A percentile compares a stretch with the other conserved stretches of the same genome.
These are phyloP conservation scores for Rhodosporidiobolus sp. DNA, from an alignment of 768 basidiomycete genomes.

Conservation along the genomic window DNA sequence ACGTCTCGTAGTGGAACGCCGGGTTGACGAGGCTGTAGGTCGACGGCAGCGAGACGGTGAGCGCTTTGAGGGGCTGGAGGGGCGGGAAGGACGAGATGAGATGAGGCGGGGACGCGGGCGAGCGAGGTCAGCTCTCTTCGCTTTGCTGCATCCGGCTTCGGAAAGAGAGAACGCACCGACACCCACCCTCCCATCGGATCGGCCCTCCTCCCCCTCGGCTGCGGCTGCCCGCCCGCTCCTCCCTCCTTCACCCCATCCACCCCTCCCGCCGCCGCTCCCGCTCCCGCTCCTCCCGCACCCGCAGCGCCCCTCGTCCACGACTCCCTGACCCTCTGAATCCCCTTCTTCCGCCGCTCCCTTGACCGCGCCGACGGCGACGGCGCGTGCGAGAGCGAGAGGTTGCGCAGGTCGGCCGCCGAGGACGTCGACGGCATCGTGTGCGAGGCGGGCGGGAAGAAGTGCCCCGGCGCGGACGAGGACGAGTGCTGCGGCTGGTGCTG, in stretches of 20 bases:
- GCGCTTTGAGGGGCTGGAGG: slow-evolving; percentile 59
- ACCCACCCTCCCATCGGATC: slow-evolving; percentile 65
- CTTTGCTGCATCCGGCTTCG: not conserved
- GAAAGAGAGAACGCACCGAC: not conserved
- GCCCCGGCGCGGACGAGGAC: too few species aligned
- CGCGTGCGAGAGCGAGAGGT: slow-evolving; percentile 3
- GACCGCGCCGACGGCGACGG: too few species aligned
- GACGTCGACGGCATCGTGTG: not conserved
- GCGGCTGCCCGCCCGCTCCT: slow-evolving; percentile 54
- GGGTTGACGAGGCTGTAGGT: slow-evolving; percentile 95
- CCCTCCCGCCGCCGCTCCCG: slow-evolving; percentile 65
- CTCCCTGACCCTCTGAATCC: slow-evolving; percentile 76
- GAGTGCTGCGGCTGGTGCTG: not conserved
- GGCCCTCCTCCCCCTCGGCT: slow-evolving; percentile 68
- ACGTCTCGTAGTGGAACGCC: slow-evolving; percentile 86
- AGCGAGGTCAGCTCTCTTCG: not conserved
- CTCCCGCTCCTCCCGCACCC: slow-evolving; percentile 54
- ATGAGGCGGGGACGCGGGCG: not conserved
- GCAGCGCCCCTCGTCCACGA: slow-evolving; percentile 65
- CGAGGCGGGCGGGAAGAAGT: not conserved
- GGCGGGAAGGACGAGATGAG: not conserved
- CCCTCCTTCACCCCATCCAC: slow-evolving; percentile 67
- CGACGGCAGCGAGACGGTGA: slow-evolving; percentile 82
- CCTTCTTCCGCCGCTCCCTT: slow-evolving; percentile 3
- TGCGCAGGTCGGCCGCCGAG: not conserved